These are phyloP conservation scores for Cenchrus americanus DNA, from an alignment of 176 grass and related monocot species.

Conservation along the genomic window DNA sequence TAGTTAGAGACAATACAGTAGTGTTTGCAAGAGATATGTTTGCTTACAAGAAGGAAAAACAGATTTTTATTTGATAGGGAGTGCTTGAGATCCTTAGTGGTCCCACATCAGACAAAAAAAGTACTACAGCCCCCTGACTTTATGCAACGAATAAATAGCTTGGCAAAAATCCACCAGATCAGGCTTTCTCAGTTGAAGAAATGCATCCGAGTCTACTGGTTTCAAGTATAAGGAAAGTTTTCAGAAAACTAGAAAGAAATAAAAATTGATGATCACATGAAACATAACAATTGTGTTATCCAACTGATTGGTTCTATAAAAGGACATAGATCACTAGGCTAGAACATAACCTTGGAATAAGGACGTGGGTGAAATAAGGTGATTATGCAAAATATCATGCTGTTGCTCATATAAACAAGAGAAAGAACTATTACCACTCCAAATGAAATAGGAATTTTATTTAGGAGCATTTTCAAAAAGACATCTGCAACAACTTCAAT, in stretches of 20 bases:
- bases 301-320: not conserved
- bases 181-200: not conserved
- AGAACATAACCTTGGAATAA: not conserved
- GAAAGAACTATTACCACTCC: not conserved
- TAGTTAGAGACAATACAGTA: not conserved
- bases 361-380: not conserved
- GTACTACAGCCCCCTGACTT: not conserved
- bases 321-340: not conserved
- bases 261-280: not conserved
- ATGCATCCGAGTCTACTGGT: not conserved
- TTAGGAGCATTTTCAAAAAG: not conserved
- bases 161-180: not conserved
- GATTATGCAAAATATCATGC: not conserved
- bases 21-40: not conserved
- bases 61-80: not conserved
- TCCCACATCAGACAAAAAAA: not conserved
- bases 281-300: not conserved
- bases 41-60: not conserved
- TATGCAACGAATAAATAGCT: constrained; percentile 1
- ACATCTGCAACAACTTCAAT: constrained; percentile 15
- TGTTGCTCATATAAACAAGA: not conserved
- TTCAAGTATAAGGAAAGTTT: not conserved
- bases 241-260: not conserved
- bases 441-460: not conserved
- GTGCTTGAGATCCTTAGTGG: not conserved